These are phyloP conservation scores for Mucuna pruriens DNA, from an alignment of 306 rosid genomes.

Conservation along the genomic window DNA sequence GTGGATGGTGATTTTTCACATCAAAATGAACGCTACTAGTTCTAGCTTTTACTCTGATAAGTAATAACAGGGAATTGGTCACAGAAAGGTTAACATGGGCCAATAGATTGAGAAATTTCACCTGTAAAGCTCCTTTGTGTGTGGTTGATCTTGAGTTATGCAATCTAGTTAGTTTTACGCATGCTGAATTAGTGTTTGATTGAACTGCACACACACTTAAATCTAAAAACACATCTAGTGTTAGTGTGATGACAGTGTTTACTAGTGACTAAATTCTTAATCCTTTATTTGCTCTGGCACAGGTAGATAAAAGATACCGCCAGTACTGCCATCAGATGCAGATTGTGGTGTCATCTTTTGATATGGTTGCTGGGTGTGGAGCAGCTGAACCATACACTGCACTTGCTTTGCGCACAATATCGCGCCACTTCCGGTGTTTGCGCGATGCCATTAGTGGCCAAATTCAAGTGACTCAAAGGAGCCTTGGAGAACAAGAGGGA, in stretches of 20 bases:
- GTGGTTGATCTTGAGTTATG: not conserved
- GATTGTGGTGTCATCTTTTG: conserved; percentile 71
- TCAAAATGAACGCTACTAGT: too few species aligned
- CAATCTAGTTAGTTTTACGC: conserved; percentile 10
- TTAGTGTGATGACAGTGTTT: not conserved
- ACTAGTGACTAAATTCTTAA: not conserved
- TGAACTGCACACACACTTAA: not conserved
- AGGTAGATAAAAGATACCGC: conserved; percentile 87
- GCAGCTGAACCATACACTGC: conserved; percentile 83
- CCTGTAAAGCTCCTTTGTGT: not conserved
- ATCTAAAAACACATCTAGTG: not conserved
- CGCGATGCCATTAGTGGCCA: conserved; percentile 80
- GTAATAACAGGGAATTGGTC: not conserved
- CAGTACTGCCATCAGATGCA: conserved; percentile 87
- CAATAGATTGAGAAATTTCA: not conserved
- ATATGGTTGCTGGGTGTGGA: conserved; percentile 80
- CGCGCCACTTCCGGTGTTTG: conserved; percentile 86
- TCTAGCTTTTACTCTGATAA: too few species aligned
- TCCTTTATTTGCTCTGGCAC: conserved; percentile 11
- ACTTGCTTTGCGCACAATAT: conserved; percentile 77
- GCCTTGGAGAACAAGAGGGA: conserved; percentile 87
- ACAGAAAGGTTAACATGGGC: not conserved
- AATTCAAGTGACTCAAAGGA: conserved; percentile 69
- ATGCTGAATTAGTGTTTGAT: not conserved
- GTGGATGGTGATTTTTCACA: too few species aligned